phyloP scores from a whole-genome alignment of 176 grass and related monocot species.

The Oryza nivara region DNA sequence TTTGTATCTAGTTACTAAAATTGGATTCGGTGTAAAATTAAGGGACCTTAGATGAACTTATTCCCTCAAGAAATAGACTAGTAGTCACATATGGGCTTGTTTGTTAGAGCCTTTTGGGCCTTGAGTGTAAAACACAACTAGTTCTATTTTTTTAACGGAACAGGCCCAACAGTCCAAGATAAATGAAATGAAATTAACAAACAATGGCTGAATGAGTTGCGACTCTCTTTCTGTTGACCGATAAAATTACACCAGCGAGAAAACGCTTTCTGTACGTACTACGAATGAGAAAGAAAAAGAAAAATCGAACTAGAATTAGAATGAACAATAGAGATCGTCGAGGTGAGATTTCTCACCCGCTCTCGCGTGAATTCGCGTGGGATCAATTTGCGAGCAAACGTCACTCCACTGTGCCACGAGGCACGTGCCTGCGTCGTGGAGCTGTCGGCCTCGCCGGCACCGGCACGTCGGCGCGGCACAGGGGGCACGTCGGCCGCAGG shows the following conservation, averaged over 20 bases:
- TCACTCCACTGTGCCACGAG: too few relatives aligned
- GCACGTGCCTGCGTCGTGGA: not conserved
- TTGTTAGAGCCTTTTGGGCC: not conserved
- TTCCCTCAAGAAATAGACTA: not conserved
- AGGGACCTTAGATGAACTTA: too few relatives aligned
- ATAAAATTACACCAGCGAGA: too few relatives aligned
- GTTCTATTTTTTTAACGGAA: not conserved
- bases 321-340: not conserved
- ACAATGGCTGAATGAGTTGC: not conserved
- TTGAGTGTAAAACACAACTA: not conserved
- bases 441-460: not conserved
- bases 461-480: constrained; percentile 39
- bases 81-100: not conserved
- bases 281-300: not conserved
- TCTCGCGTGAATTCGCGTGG: not conserved
- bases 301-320: not conserved
- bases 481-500: constrained; percentile 47
- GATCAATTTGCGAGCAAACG: not conserved
- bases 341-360: not conserved
- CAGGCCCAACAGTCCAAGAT: not conserved
- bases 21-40: too few relatives aligned
- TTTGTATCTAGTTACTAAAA: too few relatives aligned
- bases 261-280: not conserved
- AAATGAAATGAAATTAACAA: not conserved
- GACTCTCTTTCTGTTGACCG: not conserved